phyloP scores from a whole-genome alignment of 2,329 filamentous ascomycete species.

The Cytospora paraplurivora region DNA sequence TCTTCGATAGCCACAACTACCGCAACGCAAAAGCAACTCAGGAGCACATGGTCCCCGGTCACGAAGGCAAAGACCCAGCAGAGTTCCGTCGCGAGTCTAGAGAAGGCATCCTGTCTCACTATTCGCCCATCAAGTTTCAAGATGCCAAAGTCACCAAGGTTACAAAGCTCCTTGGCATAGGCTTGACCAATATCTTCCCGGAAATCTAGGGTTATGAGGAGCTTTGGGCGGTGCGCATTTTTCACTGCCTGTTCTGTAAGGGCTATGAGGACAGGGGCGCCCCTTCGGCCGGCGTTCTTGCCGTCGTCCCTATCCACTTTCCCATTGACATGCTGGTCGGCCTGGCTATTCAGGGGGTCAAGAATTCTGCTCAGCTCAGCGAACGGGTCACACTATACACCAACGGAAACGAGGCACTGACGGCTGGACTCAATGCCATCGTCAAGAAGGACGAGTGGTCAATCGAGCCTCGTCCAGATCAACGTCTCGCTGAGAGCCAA shows the following conservation, averaged over 20 bases:
- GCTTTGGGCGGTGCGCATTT: slow-evolving; percentile 56
- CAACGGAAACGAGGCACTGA: slow-evolving; percentile 13
- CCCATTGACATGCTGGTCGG: neutral
- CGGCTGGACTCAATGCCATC: slow-evolving; percentile 10
- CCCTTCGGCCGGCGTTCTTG: slow-evolving; percentile 44
- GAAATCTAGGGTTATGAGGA: slow-evolving; percentile 56
- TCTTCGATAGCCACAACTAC: slow-evolving; percentile 54
- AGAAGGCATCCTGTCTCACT: slow-evolving; percentile 38
- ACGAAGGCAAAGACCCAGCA: slow-evolving; percentile 42
- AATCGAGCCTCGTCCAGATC: slow-evolving; percentile 14
- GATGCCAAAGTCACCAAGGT: slow-evolving; percentile 32
- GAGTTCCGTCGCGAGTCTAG: slow-evolving; percentile 40
- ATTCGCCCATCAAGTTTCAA: slow-evolving; percentile 38
- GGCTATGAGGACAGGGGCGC: slow-evolving; percentile 59
- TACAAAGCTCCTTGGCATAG: slow-evolving; percentile 51
- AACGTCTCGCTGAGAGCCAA: neutral
- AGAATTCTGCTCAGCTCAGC: slow-evolving; percentile 16
- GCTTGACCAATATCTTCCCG: slow-evolving; percentile 52
- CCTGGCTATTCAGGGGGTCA: neutral
- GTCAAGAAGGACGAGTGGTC: slow-evolving; percentile 9
- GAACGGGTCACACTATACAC: slow-evolving; percentile 14
- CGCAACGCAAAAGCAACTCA: slow-evolving; percentile 50
- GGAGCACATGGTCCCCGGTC: slow-evolving; percentile 50
- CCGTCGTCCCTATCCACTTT: neutral
- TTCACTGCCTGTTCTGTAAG: slow-evolving; percentile 62